phyloP scores from a whole-genome alignment of 2,329 filamentous ascomycete species.

The Apiospora phragmitis region DNA sequence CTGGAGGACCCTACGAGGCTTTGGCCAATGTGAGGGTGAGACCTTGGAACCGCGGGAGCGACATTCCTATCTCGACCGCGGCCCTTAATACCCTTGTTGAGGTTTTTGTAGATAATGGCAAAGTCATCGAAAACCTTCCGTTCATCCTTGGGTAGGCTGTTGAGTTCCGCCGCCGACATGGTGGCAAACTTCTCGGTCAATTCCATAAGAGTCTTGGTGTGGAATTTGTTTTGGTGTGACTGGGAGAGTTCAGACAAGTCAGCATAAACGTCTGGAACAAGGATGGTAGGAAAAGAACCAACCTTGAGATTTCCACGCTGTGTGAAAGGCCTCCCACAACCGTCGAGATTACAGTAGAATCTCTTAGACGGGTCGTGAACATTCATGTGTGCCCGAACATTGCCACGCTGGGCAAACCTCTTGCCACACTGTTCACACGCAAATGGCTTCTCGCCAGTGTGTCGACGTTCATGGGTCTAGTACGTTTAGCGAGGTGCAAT shows the following conservation, averaged over 20 bases:
- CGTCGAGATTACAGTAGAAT: slow-evolving; percentile 78
- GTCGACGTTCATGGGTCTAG: slow-evolving; percentile 81
- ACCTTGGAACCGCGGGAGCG: slow-evolving; percentile 20
- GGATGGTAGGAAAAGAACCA: slow-evolving; percentile 18
- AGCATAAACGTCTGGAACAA: slow-evolving; percentile 4
- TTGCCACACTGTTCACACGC: slow-evolving; percentile 79
- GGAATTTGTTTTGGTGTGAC: slow-evolving; percentile 95
- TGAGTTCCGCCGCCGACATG: slow-evolving; percentile 63
- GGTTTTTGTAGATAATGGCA: slow-evolving; percentile 88
- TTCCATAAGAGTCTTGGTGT: slow-evolving; percentile 69
- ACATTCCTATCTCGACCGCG: slow-evolving; percentile 82
- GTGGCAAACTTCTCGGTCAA: slow-evolving; percentile 72
- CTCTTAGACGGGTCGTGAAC: slow-evolving; percentile 78
- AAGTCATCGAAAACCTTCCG: slow-evolving; percentile 84
- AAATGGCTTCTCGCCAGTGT: slow-evolving; percentile 86
- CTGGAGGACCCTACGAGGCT: slow-evolving; percentile 10
- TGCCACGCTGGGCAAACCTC: slow-evolving; percentile 81
- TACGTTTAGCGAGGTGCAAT: background rate
- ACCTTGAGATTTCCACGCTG: slow-evolving; percentile 93
- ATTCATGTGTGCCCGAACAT: slow-evolving; percentile 79
- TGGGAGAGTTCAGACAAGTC: slow-evolving; percentile 32
- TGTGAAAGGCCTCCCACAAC: slow-evolving; percentile 85
- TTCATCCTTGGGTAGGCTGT: slow-evolving; percentile 67
- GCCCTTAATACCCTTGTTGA: slow-evolving; percentile 97
- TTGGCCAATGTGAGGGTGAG: slow-evolving; percentile 8